phyloP scores from a whole-genome alignment of 495 filamentous ascomycete genomes.

The Aspergillus cristatus region DNA sequence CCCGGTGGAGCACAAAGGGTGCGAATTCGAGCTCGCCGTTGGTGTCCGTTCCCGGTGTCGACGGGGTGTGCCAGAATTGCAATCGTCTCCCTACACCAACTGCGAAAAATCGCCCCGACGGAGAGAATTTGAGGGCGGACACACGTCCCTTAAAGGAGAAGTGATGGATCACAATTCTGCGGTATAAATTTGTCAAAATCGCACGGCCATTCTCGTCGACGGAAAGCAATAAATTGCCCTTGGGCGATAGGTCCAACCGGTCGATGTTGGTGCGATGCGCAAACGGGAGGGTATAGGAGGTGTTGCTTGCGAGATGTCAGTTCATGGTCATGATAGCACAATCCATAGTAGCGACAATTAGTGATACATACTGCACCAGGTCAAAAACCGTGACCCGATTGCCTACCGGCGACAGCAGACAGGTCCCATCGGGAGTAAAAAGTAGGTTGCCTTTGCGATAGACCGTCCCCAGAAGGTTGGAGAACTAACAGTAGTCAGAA shows the following conservation, averaged over 20 bases:
- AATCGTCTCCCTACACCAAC: constrained; percentile 75
- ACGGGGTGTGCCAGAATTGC: constrained; percentile 93
- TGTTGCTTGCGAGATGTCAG: constrained; percentile 55
- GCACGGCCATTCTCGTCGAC: constrained; percentile 91
- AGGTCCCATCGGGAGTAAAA: constrained; percentile 93
- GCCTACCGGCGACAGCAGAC: constrained; percentile 92
- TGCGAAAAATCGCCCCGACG: constrained; percentile 82
- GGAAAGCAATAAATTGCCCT: constrained; percentile 81
- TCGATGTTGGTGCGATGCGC: constrained; percentile 89
- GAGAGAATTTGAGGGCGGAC: constrained; percentile 82
- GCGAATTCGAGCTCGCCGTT: constrained; percentile 89
- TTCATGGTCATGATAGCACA: neutral
- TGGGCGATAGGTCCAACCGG: constrained; percentile 76
- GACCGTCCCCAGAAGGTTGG: constrained; percentile 91
- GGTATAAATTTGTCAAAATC: constrained; percentile 80
- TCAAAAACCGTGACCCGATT: constrained; percentile 95
- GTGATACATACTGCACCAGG: constrained; percentile 73
- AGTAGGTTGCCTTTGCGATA: constrained; percentile 95
- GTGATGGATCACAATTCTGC: constrained; percentile 78
- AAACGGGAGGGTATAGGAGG: constrained; percentile 89
- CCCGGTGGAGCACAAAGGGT: constrained; percentile 80
- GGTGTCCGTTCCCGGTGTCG: constrained; percentile 63
- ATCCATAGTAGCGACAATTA: constrained; percentile 6
- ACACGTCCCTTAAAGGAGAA: constrained; percentile 85
- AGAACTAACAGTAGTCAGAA: constrained; percentile 50